Evolutionary conservation across 2,329 filamentous ascomycete genomes (phyloP), one percentile per base, ranked within the genome.

Genomic region (Alternaria tenuissima): DNA sequence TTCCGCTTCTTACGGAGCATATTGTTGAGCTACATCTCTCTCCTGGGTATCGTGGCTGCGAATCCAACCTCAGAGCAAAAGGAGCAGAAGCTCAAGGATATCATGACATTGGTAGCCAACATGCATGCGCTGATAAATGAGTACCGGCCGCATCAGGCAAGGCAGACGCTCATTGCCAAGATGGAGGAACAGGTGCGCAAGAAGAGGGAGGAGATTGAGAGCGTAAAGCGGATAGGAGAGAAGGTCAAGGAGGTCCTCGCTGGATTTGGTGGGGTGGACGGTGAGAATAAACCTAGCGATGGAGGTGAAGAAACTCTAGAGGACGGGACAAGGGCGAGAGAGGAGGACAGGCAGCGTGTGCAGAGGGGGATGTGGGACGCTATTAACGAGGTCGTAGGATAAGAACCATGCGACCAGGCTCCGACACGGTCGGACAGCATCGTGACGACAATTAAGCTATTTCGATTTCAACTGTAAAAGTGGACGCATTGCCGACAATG

Each of bases 101-200:
- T 99, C 32, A 86, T 91, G 70, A 93, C 90, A 16, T 81, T 98
- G 28, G 90, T 96, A 64, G 89, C 94, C 77, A 98, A 98, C 77
- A 91, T 96, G 73, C 93, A 97, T 79, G 92, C 96, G 73, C 85
- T 97, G 55, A 88, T 98, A 66, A 99, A 99, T 78, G 90, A 96
- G 78, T 98, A 97, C 80, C 87, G 94, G 32, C 94, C 94, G 9
- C 94, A 97, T 76, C 94, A 98, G 80, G 93, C 94, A 24, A 83
- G 94, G 44, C 94, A 97, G 81, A 93, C 90, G 28, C 83, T 96
- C 59, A 96, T 97, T 32, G 81, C 90, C 67, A 87, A 94, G 82
- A 93, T 97, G 91, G 91, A 97, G 79, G 89, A 91, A 67, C 91
- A 94, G 72, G 81, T 97, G 30, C 88, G 92, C 68, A 85, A 83